Evolutionary conservation across 352 stramenopile species (phyloP), one percentile per base, ranked within the genome.

Genomic region (Bremia lactucae): DNA sequence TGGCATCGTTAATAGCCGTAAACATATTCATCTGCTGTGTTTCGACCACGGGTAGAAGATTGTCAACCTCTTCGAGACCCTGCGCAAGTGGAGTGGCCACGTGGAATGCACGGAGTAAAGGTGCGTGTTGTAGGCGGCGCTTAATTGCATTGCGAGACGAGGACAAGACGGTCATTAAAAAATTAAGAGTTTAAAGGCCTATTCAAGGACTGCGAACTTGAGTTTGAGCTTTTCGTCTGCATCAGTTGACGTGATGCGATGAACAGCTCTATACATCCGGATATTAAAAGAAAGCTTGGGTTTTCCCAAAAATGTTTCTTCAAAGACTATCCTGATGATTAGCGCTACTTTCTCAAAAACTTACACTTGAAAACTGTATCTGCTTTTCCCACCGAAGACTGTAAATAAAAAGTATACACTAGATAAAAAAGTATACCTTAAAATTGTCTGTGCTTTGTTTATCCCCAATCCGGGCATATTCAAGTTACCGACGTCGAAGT

Each of bases 11-110:
- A 59, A 96, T 88, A 39, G 86, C 86, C 7, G 80, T 95, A 59
- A 95, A 95, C 58, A 96, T 66, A 60, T 95, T 96, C 86, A 95
- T 95, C 46, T 86, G 64, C 57, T 79, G 52, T 18, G 68, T 86
- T 42, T 79, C 60, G 20, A 61, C 51, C 19, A 64, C 58, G 0
- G 44, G 38, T 2, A 55, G 31, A 19, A 48, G 50, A 36, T 62
- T 44, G 4, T 52, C 39, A 13, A 42, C 43, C 16, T 55, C 52
- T n/a, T 31, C 31, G 26, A 55, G 46, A 4, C 46, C 57, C 18
- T 66, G 52, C 0, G 33, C 5, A 6, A 59, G 52, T 6, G 42
- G 18, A 18, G 33, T 34, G 15, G 35, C 39, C 8, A n/a, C 36
- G 21, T 55, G 53, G 4, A 55, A 14, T 9, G 28, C 31, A 11